A percentile compares a stretch with the other conserved stretches of the same genome.
phyloP scores from a whole-genome alignment of 768 basidiomycete genomes.

The Auriscalpium vulgare region DNA sequence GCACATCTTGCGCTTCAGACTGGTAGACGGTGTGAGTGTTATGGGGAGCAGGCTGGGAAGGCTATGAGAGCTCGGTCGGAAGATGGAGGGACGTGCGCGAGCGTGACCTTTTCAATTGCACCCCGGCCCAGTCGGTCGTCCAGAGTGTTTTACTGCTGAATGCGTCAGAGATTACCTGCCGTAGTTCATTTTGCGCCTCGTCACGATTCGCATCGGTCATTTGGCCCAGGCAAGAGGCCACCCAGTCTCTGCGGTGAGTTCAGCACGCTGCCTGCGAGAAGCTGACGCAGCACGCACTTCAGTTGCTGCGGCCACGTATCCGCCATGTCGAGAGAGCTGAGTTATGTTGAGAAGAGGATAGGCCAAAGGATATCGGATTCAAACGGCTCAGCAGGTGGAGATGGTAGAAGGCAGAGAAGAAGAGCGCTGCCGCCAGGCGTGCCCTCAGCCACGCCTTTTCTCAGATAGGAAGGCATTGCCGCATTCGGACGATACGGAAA shows the following conservation, averaged over 20 bases:
- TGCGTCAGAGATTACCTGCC: slow-evolving; percentile 93
- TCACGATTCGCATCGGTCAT: slow-evolving; percentile 82
- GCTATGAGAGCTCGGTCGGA: background rate
- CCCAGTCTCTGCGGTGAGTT: slow-evolving; percentile 68
- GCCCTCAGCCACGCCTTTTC: too few relatives aligned
- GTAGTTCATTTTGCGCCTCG: slow-evolving; percentile 90
- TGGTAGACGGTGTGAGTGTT: slow-evolving; percentile 37
- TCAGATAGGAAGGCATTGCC: too few relatives aligned
- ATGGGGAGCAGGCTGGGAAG: slow-evolving; percentile 49
- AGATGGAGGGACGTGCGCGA: slow-evolving; percentile 3
- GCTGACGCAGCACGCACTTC: slow-evolving; percentile 40
- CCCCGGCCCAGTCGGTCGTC: slow-evolving; percentile 89
- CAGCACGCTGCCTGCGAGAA: slow-evolving; percentile 9
- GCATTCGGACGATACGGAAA: too few relatives aligned
- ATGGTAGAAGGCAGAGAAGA: background rate
- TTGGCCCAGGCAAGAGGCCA: slow-evolving; percentile 85
- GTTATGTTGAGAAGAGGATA: background rate
- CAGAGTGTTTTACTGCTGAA: slow-evolving; percentile 78
- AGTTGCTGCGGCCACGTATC: slow-evolving; percentile 78
- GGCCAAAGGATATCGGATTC: background rate
- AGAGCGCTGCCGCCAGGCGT: background rate
- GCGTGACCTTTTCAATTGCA: slow-evolving; percentile 78
- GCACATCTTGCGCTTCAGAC: slow-evolving; percentile 67
- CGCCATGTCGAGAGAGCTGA: slow-evolving; percentile 44
- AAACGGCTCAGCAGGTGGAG: background rate